Evolutionary conservation across 108 stramenopile species (phyloP).

Genomic region (Schizochytrium sp.): DNA sequence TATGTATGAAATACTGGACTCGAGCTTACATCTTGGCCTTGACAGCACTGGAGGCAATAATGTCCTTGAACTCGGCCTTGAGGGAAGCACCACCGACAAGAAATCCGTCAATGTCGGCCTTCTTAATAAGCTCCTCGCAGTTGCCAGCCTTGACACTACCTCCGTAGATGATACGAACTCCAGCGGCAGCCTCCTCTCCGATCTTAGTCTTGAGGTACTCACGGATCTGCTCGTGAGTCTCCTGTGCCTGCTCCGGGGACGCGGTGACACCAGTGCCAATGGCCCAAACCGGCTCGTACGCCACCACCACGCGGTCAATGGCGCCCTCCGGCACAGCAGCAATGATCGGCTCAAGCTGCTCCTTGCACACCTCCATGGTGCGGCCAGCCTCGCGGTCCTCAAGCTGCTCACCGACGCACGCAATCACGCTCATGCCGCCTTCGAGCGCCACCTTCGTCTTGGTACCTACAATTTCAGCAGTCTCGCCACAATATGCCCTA

Average conservation of each 20-base stretch:
- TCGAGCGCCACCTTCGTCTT: constrained; percentile 96
- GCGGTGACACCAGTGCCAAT: constrained; percentile 99
- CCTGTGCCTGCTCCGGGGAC: constrained; percentile 99
- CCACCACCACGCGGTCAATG: constrained; percentile 89
- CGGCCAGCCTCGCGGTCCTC: constrained; percentile 93
- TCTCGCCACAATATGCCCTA: constrained; percentile 91
- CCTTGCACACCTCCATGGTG: constrained; percentile 88
- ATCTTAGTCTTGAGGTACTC: constrained; percentile 89
- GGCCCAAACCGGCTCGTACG: constrained; percentile 96
- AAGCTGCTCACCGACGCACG: constrained; percentile 98
- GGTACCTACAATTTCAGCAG: constrained; percentile 87
- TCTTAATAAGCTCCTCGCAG: constrained; percentile 90
- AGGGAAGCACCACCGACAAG: constrained; percentile 98
- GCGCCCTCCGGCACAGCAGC: constrained; percentile 75
- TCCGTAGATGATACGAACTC: constrained; percentile 94
- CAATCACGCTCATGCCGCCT: constrained; percentile 95
- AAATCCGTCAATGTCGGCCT: constrained; percentile 99
- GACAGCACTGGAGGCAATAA: constrained; percentile 73
- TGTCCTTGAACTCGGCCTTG: constrained; percentile 95
- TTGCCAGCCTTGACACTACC: constrained; percentile 95
- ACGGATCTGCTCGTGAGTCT: constrained; percentile 93
- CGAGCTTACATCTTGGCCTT: constrained; percentile 46
- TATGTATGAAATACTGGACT: background rate
- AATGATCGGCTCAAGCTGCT: constrained; percentile 85
- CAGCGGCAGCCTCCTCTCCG: constrained; percentile 82